Evolutionary conservation across 768 basidiomycete species (phyloP), one percentile per base, ranked within the genome.

Genomic region (Coprinopsis marcescibilis): DNA sequence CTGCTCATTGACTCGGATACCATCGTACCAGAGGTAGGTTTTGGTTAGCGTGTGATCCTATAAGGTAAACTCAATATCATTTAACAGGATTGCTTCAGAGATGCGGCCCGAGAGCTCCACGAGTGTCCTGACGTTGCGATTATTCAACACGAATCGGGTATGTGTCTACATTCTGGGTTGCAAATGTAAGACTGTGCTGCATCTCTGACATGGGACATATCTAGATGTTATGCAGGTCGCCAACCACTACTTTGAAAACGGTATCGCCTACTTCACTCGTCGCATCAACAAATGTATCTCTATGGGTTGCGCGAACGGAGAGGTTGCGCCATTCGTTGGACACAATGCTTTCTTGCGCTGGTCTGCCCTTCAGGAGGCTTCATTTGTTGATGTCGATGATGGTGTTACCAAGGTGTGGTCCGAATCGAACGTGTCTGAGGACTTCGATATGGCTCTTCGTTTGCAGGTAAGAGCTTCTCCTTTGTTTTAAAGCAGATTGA

Each of bases 301-400:
- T 0, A 80, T 89, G 75, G 77, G 80, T 13, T 81, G 80, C 55
- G 83, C 87, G 2, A 89, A 89, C 52, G 87, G 87, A 24, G 86
- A 89, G 58, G 78, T 88, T 20, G 83, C 83, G 3, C 87, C 88
- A 1, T 89, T 89, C 55, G 88, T 90, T 45, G 88, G 88, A 2
- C 88, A 91, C 62, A 89, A 91, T 51, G 89, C 89, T 4, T 95
- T 93, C 64, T 70, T 94, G 39, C 80, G 90, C 15, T 94, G 91
- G 91, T 78, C 80, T 2, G 91, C 91, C 1, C 68, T 93, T 19
- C 91, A 94, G 61, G 91, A 93, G 50, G 87, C 88, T 0, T 78
- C 85, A 15, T 86, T 86, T 49, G 60, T 83, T 36, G 87, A 92
- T 57, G 59, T 69, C 3, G 77, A 65, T 3, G 85, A 87, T 57